phyloP scores from a whole-genome alignment of 2,329 filamentous ascomycete species.

The Trichoderma guizhouense region DNA sequence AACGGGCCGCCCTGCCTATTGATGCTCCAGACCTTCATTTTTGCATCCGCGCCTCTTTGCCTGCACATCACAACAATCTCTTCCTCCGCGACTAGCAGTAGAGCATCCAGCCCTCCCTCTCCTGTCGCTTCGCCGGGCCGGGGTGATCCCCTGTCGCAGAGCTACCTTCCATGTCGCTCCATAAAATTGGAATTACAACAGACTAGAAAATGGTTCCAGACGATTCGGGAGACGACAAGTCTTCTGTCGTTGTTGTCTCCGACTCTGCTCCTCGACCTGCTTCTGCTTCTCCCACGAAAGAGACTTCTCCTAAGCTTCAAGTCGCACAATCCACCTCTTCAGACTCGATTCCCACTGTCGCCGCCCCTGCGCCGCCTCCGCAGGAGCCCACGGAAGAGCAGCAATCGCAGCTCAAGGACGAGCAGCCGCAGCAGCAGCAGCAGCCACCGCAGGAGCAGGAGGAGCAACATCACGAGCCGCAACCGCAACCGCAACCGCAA shows the following conservation, averaged over 20 bases:
- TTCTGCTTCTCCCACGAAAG: slow-evolving; percentile 22
- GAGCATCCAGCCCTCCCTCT: slow-evolving; percentile 11
- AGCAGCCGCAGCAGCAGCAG: slow-evolving; percentile 17
- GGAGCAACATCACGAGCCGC: slow-evolving; percentile 6
- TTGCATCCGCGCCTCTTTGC: slow-evolving; percentile 1
- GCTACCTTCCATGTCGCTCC: slow-evolving; percentile 35
- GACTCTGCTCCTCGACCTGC: slow-evolving; percentile 22
- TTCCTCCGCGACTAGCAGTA: slow-evolving; percentile 8
- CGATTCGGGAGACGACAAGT: slow-evolving; percentile 27
- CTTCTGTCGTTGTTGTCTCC: slow-evolving; percentile 14
- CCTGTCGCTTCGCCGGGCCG: slow-evolving; percentile 26
- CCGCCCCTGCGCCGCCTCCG: slow-evolving; percentile 13
- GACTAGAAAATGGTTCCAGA: slow-evolving; percentile 26
- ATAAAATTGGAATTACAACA: slow-evolving; percentile 36
- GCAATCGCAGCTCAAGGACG: neutral
- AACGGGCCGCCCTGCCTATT: neutral
- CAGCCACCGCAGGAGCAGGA: neutral
- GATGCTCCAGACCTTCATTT: slow-evolving; percentile 11
- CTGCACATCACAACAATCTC: slow-evolving; percentile 19
- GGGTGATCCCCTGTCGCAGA: slow-evolving; percentile 27
- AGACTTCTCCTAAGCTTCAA: slow-evolving; percentile 15
- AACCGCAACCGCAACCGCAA: neutral
- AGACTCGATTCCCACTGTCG: slow-evolving; percentile 16
- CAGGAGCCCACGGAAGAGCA: slow-evolving; percentile 4
- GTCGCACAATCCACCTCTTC: neutral